These are phyloP conservation scores for Tricholoma sp. DNA, from an alignment of 768 basidiomycete genomes.

Conservation along the genomic window DNA sequence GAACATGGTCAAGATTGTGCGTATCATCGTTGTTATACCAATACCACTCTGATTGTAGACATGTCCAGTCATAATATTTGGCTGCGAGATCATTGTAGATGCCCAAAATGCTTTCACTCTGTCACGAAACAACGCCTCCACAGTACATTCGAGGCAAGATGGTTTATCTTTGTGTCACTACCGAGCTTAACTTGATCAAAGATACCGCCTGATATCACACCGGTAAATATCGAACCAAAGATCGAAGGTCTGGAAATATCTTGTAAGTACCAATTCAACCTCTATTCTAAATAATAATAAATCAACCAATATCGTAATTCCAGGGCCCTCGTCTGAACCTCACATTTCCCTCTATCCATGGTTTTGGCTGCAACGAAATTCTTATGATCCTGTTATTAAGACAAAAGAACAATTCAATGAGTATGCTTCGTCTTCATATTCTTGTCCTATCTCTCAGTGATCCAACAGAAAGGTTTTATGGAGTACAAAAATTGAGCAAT, in stretches of 20 bases:
- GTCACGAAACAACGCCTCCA: slow-evolving; percentile 87
- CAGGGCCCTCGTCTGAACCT: slow-evolving; percentile 52
- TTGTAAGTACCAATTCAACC: slow-evolving; percentile 44
- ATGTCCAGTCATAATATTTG: slow-evolving; percentile 77
- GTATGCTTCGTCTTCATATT: slow-evolving; percentile 29
- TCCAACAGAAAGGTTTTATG: slow-evolving; percentile 63
- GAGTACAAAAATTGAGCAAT: slow-evolving; percentile 69
- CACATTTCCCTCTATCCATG: slow-evolving; percentile 88
- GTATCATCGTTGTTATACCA: slow-evolving; percentile 21
- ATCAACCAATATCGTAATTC: neutral
- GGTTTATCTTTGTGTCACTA: slow-evolving; percentile 9
- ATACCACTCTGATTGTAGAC: neutral
- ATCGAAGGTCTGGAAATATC: slow-evolving; percentile 64
- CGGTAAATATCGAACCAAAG: slow-evolving; percentile 50
- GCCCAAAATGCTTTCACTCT: slow-evolving; percentile 79
- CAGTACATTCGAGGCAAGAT: slow-evolving; percentile 68
- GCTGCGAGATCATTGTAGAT: slow-evolving; percentile 91
- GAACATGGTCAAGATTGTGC: slow-evolving; percentile 74
- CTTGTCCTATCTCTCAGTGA: neutral
- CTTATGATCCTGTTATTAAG: slow-evolving; percentile 68
- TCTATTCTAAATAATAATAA: neutral
- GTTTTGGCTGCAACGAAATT: slow-evolving; percentile 72
- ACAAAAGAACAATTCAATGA: slow-evolving; percentile 28
- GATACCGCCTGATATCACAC: slow-evolving; percentile 75
- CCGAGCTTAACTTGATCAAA: neutral